Evolutionary conservation across 495 filamentous ascomycete species (phyloP), one percentile per base, ranked within the genome.

Genomic region (Penicillium soppii): DNA sequence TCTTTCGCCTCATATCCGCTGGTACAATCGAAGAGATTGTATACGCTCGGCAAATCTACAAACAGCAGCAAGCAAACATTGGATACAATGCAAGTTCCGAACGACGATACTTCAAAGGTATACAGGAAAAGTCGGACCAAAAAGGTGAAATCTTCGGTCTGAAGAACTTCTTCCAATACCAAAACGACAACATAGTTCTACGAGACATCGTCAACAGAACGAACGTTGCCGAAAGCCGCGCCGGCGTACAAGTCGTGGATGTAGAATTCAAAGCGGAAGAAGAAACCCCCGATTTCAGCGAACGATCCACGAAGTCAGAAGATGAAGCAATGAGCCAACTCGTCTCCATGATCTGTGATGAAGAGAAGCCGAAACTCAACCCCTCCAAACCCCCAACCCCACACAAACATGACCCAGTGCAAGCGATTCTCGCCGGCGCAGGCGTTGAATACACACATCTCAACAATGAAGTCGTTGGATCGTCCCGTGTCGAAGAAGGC

Each of bases 11-110:
- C 21, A 83, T 98, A n/a, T 92, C 86, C 6, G 85, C 87, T 0
- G 94, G 94, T 13, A 97, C 95, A 0, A 92, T 98, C 47, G 94
- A 98, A 61, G 94, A 98, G 68, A 96, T 96, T 53, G 89, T 96
- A 27, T 98, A 98, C 59, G 94, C 94, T 0, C 81, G 94, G 8
- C 94, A 98, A 61, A 96, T 98, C 48, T 98, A 97, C 74, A 98
- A 98, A 64, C 94, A 98, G 62, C 94, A 98, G 60, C 94, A 97
- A 64, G 94, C 94, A 2, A 97, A 96, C 59, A 98, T 98, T 43
- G 94, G 90, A 1, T 98, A 98, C 67, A 96, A 86, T 26, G 94
- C 94, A 7, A 91, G 86, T 35, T 87, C 83, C 23, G 94, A 98
- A 66, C 86, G 94, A 1, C 82, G 94, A 7, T 98, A 98, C 69